phyloP scores from a whole-genome alignment of 768 basidiomycete species.

The Boletus rex-veris region DNA sequence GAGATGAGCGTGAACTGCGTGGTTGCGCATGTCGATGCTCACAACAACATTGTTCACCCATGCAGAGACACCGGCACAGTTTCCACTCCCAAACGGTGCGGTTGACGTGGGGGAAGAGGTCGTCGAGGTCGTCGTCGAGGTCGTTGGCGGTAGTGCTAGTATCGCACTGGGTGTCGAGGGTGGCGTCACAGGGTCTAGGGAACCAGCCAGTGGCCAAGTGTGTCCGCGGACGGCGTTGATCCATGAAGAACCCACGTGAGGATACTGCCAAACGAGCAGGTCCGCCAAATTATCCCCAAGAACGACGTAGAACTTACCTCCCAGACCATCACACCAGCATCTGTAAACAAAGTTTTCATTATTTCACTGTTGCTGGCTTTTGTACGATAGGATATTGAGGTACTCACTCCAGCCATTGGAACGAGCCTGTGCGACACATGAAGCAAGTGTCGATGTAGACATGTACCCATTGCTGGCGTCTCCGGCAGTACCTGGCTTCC shows the following conservation, averaged over 20 bases:
- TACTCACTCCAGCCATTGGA: slow-evolving; percentile 13
- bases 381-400: background rate
- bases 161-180: background rate
- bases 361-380: too few species aligned
- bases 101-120: too few species aligned
- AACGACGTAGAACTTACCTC: background rate
- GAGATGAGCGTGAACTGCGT: too few species aligned
- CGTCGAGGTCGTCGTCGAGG: background rate
- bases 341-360: background rate
- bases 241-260: slow-evolving; percentile 36
- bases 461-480: slow-evolving; percentile 52
- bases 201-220: slow-evolving; percentile 28
- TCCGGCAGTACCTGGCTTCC: slow-evolving; percentile 43
- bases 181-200: background rate
- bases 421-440: slow-evolving; percentile 35
- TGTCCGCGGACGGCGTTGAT: slow-evolving; percentile 35
- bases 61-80: too few species aligned
- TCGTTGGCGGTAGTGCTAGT: background rate
- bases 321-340: background rate
- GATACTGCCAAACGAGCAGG: background rate
- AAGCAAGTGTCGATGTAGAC: slow-evolving; percentile 45
- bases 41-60: too few species aligned
- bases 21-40: too few species aligned
- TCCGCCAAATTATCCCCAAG: background rate
- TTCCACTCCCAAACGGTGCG: too few species aligned